Evolutionary conservation across 139 green algal genomes (phyloP).

Genomic region (Edaphochlamys debaryana): DNA sequence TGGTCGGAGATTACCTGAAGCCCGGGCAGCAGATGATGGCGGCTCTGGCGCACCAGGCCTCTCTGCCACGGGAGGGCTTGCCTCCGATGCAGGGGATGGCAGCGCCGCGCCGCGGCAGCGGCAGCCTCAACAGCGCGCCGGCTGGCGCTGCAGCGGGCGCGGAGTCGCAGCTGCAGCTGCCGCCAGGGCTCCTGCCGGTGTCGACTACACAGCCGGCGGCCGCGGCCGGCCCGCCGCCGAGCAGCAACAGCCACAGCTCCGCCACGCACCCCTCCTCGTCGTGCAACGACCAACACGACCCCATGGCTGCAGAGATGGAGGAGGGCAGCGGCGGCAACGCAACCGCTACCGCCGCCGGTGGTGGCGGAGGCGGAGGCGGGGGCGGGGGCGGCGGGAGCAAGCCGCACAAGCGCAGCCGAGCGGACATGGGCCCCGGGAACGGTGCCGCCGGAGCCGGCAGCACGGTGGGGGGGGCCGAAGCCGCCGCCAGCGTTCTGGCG

Average conservation of each 20-base stretch:
- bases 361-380: too few relatives aligned
- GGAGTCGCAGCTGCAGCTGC: too few relatives aligned
- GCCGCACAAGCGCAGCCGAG: not conserved
- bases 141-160: too few relatives aligned
- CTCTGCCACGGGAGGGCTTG: too few relatives aligned
- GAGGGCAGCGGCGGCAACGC: not conserved
- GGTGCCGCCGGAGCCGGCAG: not conserved
- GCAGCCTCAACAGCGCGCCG: too few relatives aligned
- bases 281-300: not conserved
- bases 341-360: too few relatives aligned
- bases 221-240: too few relatives aligned
- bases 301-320: not conserved
- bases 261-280: not conserved
- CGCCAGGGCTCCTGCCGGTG: too few relatives aligned
- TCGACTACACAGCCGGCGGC: too few relatives aligned
- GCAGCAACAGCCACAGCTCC: slow-evolving; percentile 34
- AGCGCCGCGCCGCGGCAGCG: too few relatives aligned
- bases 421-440: not conserved
- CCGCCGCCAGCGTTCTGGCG: not conserved
- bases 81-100: too few relatives aligned
- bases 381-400: not conserved
- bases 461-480: not conserved
- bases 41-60: not conserved
- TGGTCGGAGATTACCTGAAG: slow-evolving; percentile 21
- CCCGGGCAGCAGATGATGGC: slow-evolving; percentile 31